phyloP scores from a whole-genome alignment of 192 early-diverging fungal genomes.

The Haplosporangium gracile region DNA sequence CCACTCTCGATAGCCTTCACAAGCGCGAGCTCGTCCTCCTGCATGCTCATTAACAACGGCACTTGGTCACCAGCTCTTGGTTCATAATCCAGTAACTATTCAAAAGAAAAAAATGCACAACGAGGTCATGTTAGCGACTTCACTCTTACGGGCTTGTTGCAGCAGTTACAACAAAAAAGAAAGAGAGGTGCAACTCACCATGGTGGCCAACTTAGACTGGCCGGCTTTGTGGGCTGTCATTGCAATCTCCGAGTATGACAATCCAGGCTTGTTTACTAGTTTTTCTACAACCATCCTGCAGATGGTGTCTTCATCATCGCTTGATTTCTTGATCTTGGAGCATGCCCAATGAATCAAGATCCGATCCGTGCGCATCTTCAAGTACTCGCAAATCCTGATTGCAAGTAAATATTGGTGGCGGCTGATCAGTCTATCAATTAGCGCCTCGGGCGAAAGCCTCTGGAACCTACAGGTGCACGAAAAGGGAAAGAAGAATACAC shows the following conservation, averaged over 20 bases:
- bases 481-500: background rate
- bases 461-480: conserved; percentile 63
- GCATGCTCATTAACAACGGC: conserved; percentile 93
- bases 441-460: conserved; percentile 81
- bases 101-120: conserved; percentile 8
- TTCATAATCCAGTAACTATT: conserved; percentile 91
- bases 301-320: conserved; percentile 90
- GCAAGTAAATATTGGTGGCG: conserved; percentile 91
- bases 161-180: background rate
- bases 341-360: conserved; percentile 98
- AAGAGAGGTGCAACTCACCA: conserved; percentile 54
- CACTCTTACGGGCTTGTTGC: too few species aligned
- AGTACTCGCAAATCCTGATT: conserved; percentile 84
- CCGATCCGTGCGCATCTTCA: conserved; percentile 82
- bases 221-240: conserved; percentile 90
- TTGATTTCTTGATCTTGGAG: conserved; percentile 88
- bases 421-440: conserved; percentile 87
- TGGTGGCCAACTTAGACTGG: conserved; percentile 86
- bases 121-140: background rate
- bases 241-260: conserved; percentile 94
- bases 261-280: conserved; percentile 74
- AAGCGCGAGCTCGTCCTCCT: conserved; percentile 90
- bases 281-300: conserved; percentile 85
- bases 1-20: conserved; percentile 94
- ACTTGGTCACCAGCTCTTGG: conserved; percentile 95